Evolutionary conservation across 2,329 filamentous ascomycete genomes (phyloP), one percentile per base, ranked within the genome.

Genomic region (Colletotrichum tamarilloi): DNA sequence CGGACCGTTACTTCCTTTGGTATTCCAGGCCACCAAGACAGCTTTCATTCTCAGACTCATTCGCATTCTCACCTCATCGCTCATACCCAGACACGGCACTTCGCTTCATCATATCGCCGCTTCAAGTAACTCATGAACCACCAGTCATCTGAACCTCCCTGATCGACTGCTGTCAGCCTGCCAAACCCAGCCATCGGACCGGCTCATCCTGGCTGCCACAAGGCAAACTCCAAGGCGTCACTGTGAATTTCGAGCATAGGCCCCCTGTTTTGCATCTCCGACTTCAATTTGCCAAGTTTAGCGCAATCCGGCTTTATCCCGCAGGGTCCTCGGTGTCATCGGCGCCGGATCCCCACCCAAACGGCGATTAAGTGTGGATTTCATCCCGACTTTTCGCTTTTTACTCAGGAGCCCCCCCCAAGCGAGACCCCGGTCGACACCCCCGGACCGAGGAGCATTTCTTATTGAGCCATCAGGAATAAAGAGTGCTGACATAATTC

Each of bases 351-450:
- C 59, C 49, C 52, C 52, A 58, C 53, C 26, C 26, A 49, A n/a
- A 26, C 46, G n/a, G 46, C 14, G n/a, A 35, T 19, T 55, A 26
- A 30, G 30, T 24, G 32, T 28, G 53, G 38, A 59, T 8, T 49
- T 65, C 66, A 22, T 73, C 66, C 67, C 59, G 69, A 69, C 35
- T 72, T 49, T 62, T 35, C 9, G 11, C n/a, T 35, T 19, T 35
- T 30, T 11, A 42, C 56, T 8, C 16, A 38, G n/a, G 42, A 38
- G 22, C 58, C 46, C 53, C 46, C 46, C 26, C 52, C 58, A 68
- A 58, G 65, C 58, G 52, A 72, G 69, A 59, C 69, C 58, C 58
- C 38, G n/a, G 69, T 56, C 19, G 12, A 4, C 28, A 1, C 1
- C 2, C 12, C 14, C 7, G 68, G 58, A 53, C 24, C 42, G 55